Base-by-base conservation (phyloP, 441 rosid species). In the Gossypium schwendimanii region DNA sequence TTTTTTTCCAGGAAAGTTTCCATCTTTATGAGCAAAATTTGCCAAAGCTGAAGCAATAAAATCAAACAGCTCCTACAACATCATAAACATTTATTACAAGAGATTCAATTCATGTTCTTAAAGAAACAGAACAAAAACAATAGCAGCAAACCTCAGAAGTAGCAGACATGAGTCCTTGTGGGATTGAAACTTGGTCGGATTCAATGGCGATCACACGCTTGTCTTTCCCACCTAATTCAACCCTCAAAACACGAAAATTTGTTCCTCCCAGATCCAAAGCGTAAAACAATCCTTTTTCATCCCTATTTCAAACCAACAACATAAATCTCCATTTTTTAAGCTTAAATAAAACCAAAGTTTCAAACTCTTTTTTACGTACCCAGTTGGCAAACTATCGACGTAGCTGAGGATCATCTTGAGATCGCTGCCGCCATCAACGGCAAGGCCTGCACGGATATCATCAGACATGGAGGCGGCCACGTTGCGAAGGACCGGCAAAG, bases 201-300 rank as follows among this genome's bases (percentile, higher is more conserved):
- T 93, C 92, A 23, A 87, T 73, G 58, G 85, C 91, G 14, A 87
- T 1, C 8, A 89, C 88, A 21, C 87, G 85, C 70, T 87, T 79
- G 63, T 87, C 84, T 63, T 81, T 86, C 17, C 97, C 97, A 36
- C 94, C 97, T 36, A 93, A 73, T 65, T 90, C 88, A 69, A 91
- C 94, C 15, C 97, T 88, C 79, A 87, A 76, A 63, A 88, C 93
- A 61, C 97, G 85, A n/a, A 91, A 91, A 70, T 93, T 91, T 0
- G 98, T 90, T 66, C 97, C 98, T 0, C 98, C 98, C 23, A 93
- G 93, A 83, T 93, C 98, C 87, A 93, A 79, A 9, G 91, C 98
- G 84, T 90, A 93, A 80, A 89, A 91, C 91, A 90, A 80, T 2
- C 97, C 96, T 71, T 84, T 87, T 88, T 91, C 96, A 63, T 86